These are phyloP conservation scores for Ophiostoma tasmaniense DNA, from an alignment of 2,329 filamentous ascomycete genomes.

Conservation along the genomic window DNA sequence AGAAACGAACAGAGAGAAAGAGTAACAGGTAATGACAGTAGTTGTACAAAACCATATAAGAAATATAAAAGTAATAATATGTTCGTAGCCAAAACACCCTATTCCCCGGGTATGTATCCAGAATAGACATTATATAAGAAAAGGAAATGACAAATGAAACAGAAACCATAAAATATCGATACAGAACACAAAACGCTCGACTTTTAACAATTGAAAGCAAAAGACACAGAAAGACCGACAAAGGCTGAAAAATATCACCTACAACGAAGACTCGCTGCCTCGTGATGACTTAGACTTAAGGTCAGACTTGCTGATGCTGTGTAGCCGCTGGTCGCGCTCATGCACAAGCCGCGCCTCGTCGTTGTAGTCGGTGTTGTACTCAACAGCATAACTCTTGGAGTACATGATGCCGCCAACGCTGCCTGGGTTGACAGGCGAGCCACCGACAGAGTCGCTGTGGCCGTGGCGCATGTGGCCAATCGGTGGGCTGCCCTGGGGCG, in stretches of 20 bases:
- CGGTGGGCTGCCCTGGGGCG: background rate
- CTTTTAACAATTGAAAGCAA: background rate
- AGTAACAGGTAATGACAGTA: background rate
- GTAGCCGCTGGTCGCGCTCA: background rate
- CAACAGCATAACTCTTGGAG: slow-evolving; percentile 18
- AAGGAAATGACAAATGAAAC: background rate
- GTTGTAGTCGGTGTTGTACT: slow-evolving; percentile 19
- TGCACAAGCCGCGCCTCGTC: slow-evolving; percentile 19
- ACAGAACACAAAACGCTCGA: background rate
- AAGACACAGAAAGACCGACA: background rate
- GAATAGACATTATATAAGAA: background rate
- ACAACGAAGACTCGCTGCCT: slow-evolving; percentile 15
- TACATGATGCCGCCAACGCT: slow-evolving; percentile 17
- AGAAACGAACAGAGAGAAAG: background rate
- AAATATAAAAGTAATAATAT: background rate
- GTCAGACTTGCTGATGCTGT: slow-evolving; percentile 12
- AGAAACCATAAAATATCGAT: background rate
- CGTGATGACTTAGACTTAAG: slow-evolving; percentile 13
- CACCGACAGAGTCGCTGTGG: background rate
- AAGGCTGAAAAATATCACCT: background rate
- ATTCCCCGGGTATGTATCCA: background rate
- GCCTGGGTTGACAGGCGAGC: background rate
- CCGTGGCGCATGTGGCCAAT: background rate
- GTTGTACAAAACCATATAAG: background rate
- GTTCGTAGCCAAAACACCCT: background rate